Base-by-base conservation (phyloP, 345 rosid genomes). In the Bruguiera parviflora region DNA sequence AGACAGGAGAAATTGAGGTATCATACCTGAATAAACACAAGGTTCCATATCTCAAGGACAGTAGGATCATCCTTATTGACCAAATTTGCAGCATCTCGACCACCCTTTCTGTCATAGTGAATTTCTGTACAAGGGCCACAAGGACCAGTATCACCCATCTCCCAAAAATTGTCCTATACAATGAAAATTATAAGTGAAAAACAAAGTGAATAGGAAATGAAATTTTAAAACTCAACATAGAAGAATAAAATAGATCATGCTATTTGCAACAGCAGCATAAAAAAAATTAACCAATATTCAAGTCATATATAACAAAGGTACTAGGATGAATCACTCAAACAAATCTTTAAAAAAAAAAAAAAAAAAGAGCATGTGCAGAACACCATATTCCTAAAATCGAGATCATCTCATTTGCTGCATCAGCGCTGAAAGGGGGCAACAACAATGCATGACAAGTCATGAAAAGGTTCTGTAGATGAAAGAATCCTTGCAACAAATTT, bases 141-240 rank as follows among this genome's bases (percentile, higher is more conserved):
- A 18, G 98, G 99, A 80, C 98, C 98, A 25, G 96, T 88, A 76
- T 95, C 99, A 20, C 99, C 99, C 98, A 95, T 92, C 87, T 92
- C 98, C 98, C 99, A 95, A 72, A 92, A 95, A 75, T 95, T 95
- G 79, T 95, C 99, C 98, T 94, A 69, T 59, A 32, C 16, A 29
- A 53, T 69, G 28, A 52, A 33, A 51, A 65, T 56, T 8, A 9
- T 5, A 22, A 24, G 16, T 66, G 6, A 72, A 29, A 16, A 71
- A 73, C 33, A 25, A 68, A 66, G 1, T 51, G 64, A 58, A 53
- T 37, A 65, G 35, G 61, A 39, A 7, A 65, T 6, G 16, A 58
- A 58, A 22, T 11, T 59, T 4, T 18, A 0, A 31, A 20, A 6
- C 52, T 2, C 22, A 73, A 19, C 9, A 67, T 47, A 33, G 20